Evolutionary conservation across 306 rosid species (phyloP).

Genomic region (Trifolium subterraneum): DNA sequence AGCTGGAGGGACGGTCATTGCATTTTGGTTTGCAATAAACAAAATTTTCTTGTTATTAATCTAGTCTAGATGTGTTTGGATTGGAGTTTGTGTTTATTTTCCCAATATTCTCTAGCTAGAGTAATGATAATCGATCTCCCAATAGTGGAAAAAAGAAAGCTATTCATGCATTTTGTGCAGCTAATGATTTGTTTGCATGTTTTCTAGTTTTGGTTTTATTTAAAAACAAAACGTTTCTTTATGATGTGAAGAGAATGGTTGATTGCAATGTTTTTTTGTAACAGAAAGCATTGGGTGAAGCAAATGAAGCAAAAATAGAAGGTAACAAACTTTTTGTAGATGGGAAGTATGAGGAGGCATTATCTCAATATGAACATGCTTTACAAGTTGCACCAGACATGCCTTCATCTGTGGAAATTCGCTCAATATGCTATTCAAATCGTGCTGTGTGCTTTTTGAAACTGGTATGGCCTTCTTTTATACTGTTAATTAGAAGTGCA

Average conservation of each 20-base stretch:
- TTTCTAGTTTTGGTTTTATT: constrained; percentile 17
- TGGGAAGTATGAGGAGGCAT: constrained; percentile 82
- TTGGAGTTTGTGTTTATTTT: background rate
- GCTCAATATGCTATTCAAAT: constrained; percentile 77
- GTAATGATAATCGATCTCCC: background rate
- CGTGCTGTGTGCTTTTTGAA: constrained; percentile 76
- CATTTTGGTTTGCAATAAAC: background rate
- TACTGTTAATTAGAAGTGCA: constrained; percentile 8
- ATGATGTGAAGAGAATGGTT: background rate
- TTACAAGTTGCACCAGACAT: constrained; percentile 68
- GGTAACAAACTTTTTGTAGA: constrained; percentile 74
- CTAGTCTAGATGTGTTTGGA: background rate
- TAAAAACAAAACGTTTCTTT: background rate
- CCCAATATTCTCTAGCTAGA: background rate
- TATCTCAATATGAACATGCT: constrained; percentile 67
- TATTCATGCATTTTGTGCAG: background rate
- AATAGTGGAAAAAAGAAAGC: background rate
- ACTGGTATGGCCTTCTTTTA: constrained; percentile 56
- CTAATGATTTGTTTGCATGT: background rate
- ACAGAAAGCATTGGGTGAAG: constrained; percentile 75
- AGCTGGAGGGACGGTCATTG: background rate
- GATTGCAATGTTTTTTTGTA: constrained; percentile 10
- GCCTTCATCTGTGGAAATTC: constrained; percentile 72
- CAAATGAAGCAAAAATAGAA: constrained; percentile 78
- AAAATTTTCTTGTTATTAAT: background rate